Evolutionary conservation across 1,284 basidiomycete genomes (phyloP).

Genomic region (Neonothopanus nambi): DNA sequence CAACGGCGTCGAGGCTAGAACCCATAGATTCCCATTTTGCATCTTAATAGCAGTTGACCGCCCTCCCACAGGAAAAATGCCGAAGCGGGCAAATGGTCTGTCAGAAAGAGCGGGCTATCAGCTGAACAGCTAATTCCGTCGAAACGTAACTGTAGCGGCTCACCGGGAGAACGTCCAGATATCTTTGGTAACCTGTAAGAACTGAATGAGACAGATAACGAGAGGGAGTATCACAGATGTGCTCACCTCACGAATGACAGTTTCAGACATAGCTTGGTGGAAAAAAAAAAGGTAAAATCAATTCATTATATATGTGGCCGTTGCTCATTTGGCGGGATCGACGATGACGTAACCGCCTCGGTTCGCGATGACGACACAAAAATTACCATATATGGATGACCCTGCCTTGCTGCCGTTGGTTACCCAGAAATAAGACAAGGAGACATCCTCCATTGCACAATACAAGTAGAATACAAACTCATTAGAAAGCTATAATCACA

Average conservation of each 20-base stretch:
- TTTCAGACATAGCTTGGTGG: conserved; percentile 30
- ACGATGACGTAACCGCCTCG: not conserved
- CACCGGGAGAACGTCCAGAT: conserved; percentile 79
- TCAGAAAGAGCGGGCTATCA: conserved; percentile 8
- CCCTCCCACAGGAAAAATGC: conserved; percentile 74
- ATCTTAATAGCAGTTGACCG: conserved; percentile 84
- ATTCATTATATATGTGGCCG: not conserved
- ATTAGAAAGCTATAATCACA: not conserved
- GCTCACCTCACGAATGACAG: conserved; percentile 45
- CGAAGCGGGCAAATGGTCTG: conserved; percentile 71
- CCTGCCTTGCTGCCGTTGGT: too few species aligned
- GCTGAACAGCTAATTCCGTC: not conserved
- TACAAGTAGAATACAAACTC: not conserved
- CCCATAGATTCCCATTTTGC: conserved; percentile 72
- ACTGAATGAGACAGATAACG: not conserved
- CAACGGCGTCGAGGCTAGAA: conserved; percentile 84
- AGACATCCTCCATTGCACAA: not conserved
- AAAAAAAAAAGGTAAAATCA: not conserved
- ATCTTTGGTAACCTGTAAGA: conserved; percentile 51
- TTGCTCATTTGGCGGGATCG: not conserved
- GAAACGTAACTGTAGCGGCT: conserved; percentile 17
- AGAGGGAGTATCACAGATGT: not conserved
- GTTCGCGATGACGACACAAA: not conserved
- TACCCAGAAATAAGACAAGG: too few species aligned
- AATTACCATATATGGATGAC: too few species aligned